phyloP scores from a whole-genome alignment of 179 eudicot species.

The Heliamphora pulchella region DNA sequence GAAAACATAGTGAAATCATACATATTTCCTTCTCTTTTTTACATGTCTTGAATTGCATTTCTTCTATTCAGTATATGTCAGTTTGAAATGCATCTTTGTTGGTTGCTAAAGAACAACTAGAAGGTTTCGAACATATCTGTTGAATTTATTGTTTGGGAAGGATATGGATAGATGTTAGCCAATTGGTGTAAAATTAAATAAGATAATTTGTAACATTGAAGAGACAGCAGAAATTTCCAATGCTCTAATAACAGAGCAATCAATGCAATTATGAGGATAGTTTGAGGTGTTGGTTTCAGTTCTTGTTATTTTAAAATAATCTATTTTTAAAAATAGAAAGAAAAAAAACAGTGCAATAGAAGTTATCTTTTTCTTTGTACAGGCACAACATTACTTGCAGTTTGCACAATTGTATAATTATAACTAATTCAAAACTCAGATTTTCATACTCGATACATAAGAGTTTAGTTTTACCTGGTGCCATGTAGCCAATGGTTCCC shows the following conservation, averaged over 20 bases:
- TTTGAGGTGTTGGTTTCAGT: not conserved
- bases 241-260: no score
- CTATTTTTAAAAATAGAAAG: no score
- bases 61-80: not conserved
- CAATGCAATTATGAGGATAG: not conserved
- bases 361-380: not conserved
- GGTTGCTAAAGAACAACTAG: not conserved
- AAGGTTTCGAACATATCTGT: not conserved
- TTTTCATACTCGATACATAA: not conserved
- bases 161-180: not conserved
- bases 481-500: slow-evolving; percentile 97
- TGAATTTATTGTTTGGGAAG: not conserved
- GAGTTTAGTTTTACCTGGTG: slow-evolving; percentile 59
- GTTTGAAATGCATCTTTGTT: not conserved
- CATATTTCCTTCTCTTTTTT: not conserved
- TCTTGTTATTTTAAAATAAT: not conserved
- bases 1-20: not conserved
- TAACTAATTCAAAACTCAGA: not conserved
- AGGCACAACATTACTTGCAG: not conserved
- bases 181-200: not conserved
- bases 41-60: not conserved
- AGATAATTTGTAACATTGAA: no score
- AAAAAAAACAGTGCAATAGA: not conserved
- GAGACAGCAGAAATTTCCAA: no score
- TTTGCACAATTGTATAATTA: not conserved